Evolutionary conservation across 495 filamentous ascomycete species (phyloP), one percentile per base, ranked within the genome.

Genomic region (Xylaria venustula): DNA sequence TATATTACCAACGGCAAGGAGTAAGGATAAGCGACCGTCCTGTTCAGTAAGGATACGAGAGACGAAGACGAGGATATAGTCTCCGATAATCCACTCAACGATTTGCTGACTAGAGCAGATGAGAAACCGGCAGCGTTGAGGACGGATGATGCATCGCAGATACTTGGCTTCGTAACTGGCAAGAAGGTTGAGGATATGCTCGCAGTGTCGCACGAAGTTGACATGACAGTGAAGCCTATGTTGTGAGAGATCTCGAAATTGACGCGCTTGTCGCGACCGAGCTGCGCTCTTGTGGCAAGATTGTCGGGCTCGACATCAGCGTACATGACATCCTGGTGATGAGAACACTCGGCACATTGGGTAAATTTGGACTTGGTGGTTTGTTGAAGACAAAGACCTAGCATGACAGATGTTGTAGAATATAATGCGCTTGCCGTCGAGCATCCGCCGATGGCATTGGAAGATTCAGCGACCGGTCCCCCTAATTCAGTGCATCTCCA

Each of bases 181-280:
- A 55, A 45, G 7, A 55, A 49, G 32, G 7, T 46, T 8, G 7
- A 5, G 7, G 25, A 20, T 15, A 25, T 54, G 34, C 26, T 48
- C 17, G 14, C n/a, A 26, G 30, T 44, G 30, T n/a, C 22, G 26
- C 15, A 12, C 7, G 17, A 47, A 15, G 32, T 15, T 17, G 23
- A 79, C 47, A 53, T 67, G 2, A 62, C 58, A 11, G 49, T 67
- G 23, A 63, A 60, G 6, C 72, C 66, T 67, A 54, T 73, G 47
- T 77, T 45, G 62, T 4, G 63, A 65, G 17, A 53, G 23, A 54
- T 74, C 51, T 72, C 4, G 69, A 72, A 2, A 64, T 81, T 25
- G 80, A 82, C 56, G 79, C 76, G 1, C 63, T 82, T 9, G 70
- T 82, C 7, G 68, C 72, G 4, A 75, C 82, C 56, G 80, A 82